Evolutionary conservation across 23 red algal genomes (phyloP).

Genomic region (Agarophyton chilense): DNA sequence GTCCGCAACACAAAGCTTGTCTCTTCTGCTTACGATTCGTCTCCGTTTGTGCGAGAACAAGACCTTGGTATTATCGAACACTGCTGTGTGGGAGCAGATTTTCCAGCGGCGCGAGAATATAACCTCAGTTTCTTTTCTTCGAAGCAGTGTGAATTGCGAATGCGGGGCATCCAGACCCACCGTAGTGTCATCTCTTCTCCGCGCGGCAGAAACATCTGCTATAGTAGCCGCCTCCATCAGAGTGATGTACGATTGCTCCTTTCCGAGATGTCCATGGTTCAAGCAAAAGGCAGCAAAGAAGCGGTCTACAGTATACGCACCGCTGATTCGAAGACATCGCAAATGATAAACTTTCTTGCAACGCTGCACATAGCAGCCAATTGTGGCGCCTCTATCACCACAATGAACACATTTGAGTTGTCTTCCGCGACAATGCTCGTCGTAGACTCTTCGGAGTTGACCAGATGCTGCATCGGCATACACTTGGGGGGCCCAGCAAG

Average conservation of each 20-base stretch:
- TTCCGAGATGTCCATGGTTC: conserved; percentile 58
- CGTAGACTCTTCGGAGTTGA: conserved; percentile 74
- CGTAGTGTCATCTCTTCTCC: conserved; percentile 57
- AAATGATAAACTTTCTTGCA: conserved; percentile 83
- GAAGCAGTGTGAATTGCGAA: conserved; percentile 55
- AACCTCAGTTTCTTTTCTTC: conserved; percentile 61
- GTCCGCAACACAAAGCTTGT: conserved; percentile 43
- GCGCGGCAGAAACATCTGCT: conserved; percentile 65
- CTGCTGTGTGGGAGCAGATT: conserved; percentile 45
- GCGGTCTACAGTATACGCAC: conserved; percentile 43
- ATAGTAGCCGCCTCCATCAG: conserved; percentile 72
- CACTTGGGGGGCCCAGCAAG: conserved; percentile 91
- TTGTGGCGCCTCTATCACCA: conserved; percentile 69
- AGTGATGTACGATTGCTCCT: conserved; percentile 39
- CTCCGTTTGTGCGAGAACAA: conserved; percentile 53
- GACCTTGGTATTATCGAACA: conserved; percentile 42
- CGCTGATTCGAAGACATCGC: conserved; percentile 50
- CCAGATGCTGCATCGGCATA: conserved; percentile 63
- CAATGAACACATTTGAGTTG: conserved; percentile 65
- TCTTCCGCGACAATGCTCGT: conserved; percentile 78
- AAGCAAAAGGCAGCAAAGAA: conserved; percentile 79
- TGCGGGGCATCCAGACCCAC: conserved; percentile 80
- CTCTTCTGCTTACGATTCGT: conserved; percentile 13
- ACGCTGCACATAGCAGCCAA: conserved; percentile 78
- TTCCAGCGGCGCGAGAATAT: conserved; percentile 68